Percentiles rank a stretch among this genome's conserved stretches.
These are phyloP conservation scores for Tremella yokohamensis DNA, from an alignment of 768 basidiomycete species.

Conservation along the genomic window DNA sequence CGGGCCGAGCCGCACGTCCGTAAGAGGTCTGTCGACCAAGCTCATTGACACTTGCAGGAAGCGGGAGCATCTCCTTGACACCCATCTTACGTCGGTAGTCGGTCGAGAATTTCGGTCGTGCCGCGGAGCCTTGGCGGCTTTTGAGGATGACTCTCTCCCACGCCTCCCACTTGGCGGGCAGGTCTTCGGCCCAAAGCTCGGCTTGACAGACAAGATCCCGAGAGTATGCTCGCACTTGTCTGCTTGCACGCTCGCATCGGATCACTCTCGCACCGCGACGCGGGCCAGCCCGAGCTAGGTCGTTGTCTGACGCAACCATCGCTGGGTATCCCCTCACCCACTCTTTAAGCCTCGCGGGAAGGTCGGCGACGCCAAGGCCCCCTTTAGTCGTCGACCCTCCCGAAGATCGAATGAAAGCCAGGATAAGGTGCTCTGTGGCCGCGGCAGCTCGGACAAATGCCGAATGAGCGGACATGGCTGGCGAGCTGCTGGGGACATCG, in stretches of 20 bases:
- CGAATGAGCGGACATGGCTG: constrained; percentile 61
- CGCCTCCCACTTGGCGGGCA: constrained; percentile 30
- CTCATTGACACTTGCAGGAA: constrained; percentile 8
- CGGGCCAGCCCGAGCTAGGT: constrained; percentile 59
- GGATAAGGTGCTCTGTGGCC: constrained; percentile 88
- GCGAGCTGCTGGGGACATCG: constrained; percentile 55
- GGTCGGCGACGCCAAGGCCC: constrained; percentile 32
- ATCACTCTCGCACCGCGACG: constrained; percentile 72
- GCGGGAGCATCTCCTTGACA: constrained; percentile 30
- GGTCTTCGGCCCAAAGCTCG: constrained; percentile 41
- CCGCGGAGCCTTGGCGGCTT: constrained; percentile 15
- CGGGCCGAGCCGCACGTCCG: constrained; percentile 12
- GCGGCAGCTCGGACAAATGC: constrained; percentile 75
- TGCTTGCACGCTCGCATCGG: constrained; percentile 69
- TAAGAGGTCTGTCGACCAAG: constrained; percentile 8
- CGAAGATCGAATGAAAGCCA: constrained; percentile 82
- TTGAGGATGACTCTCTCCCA: constrained; percentile 39
- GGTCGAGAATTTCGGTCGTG: constrained; percentile 29
- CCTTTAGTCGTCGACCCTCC: constrained; percentile 52
- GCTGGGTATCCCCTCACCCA: constrained; percentile 88
- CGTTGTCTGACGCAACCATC: constrained; percentile 61
- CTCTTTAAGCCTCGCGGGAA: constrained; percentile 76
- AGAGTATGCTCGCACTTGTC: constrained; percentile 83
- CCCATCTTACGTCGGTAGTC: constrained; percentile 25
- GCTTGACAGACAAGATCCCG: constrained; percentile 71